Conservation (phyloP, 2,329 filamentous ascomycete species). For the Pseudocercospora cruenta region DNA sequence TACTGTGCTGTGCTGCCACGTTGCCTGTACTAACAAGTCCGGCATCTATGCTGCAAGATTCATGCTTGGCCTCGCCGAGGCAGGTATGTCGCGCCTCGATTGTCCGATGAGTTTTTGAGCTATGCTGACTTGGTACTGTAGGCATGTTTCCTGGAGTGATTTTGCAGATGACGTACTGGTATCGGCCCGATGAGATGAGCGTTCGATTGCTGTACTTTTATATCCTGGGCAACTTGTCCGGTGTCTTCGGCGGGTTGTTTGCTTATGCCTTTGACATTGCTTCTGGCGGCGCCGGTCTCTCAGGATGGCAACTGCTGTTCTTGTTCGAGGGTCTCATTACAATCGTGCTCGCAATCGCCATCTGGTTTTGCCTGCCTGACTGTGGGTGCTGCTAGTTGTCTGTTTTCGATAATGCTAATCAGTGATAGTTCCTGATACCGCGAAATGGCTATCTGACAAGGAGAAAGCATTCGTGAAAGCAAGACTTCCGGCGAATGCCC, state of each 20-base stretch:
- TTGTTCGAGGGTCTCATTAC: background rate
- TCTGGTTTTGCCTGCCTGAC: background rate
- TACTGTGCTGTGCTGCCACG: background rate
- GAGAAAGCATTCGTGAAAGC: conserved; percentile 56
- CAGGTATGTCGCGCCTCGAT: background rate
- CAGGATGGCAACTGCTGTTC: background rate
- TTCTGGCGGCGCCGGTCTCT: background rate
- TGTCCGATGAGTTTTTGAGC: background rate
- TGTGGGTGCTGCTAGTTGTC: background rate
- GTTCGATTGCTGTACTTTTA: conserved; percentile 11
- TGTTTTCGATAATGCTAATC: background rate
- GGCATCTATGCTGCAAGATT: background rate
- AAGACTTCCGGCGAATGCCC: conserved; percentile 48
- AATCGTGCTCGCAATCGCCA: background rate
- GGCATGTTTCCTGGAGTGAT: background rate
- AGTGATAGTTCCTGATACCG: conserved; percentile 1
- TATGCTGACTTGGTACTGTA: background rate
- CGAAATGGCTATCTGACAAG: conserved; percentile 46
- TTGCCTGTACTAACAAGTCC: background rate
- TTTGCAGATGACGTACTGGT: conserved; percentile 15
- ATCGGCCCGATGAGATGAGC: conserved; percentile 9
- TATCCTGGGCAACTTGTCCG: conserved; percentile 8
- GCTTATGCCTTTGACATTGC: background rate
- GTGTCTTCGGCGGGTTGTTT: background rate
- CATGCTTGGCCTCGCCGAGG: background rate